phyloP scores from a whole-genome alignment of 805 yeast genomes.

The Pichia heedii region DNA sequence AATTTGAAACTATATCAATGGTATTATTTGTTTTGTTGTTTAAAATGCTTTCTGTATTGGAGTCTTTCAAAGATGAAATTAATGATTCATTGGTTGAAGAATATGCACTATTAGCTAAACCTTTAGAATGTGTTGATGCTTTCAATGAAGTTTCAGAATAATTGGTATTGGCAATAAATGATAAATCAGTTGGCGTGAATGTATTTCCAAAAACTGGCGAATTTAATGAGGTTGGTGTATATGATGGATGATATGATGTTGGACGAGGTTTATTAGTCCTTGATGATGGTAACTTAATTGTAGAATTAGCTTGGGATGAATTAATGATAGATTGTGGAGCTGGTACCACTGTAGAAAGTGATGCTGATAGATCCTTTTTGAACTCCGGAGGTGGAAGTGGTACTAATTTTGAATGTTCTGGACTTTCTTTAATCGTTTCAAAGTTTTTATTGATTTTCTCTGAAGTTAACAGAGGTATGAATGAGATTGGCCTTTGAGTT shows the following conservation, averaged over 20 bases:
- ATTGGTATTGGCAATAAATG: slow-evolving; percentile 22
- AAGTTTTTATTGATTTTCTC: slow-evolving; percentile 16
- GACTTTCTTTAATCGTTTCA: slow-evolving; percentile 40
- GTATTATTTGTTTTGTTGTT: background rate
- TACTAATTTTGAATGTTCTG: slow-evolving; percentile 20
- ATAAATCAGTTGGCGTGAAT: slow-evolving; percentile 21
- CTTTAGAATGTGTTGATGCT: background rate
- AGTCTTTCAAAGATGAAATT: slow-evolving; percentile 23
- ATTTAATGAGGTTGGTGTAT: slow-evolving; percentile 21
- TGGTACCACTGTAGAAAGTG: no score
- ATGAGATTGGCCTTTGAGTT: slow-evolving; percentile 29
- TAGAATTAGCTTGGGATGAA: slow-evolving; percentile 6
- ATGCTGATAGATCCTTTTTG: slow-evolving; percentile 1
- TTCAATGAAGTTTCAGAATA: slow-evolving; percentile 18
- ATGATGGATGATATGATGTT: slow-evolving; percentile 72
- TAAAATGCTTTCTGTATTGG: background rate
- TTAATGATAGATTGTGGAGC: slow-evolving; percentile 7
- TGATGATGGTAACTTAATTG: slow-evolving; percentile 29
- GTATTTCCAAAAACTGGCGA: slow-evolving; percentile 2
- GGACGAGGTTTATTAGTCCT: slow-evolving; percentile 61
- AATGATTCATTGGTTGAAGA: slow-evolving; percentile 12
- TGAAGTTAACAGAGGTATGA: slow-evolving; percentile 16
- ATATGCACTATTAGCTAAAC: slow-evolving; percentile 7
- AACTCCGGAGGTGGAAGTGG: slow-evolving; percentile 22
- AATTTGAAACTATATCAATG: background rate